Evolutionary conservation across 345 rosid genomes (phyloP).

Genomic region (Eucalyptus curtisii): DNA sequence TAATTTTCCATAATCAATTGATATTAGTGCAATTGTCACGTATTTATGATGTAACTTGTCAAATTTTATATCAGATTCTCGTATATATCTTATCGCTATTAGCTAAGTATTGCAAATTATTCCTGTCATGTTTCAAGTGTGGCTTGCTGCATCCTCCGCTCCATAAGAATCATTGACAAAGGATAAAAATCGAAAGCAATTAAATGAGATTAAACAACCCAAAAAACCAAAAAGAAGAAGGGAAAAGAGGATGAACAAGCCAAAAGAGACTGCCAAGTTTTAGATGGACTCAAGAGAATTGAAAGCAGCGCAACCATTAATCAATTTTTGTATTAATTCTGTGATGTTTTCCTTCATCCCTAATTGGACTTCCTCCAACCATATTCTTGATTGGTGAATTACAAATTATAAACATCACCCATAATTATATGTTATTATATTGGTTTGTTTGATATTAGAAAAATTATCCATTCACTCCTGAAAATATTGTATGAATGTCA

Average conservation of each 20-base stretch:
- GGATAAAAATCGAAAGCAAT: neutral
- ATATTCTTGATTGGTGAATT: neutral
- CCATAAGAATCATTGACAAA: neutral
- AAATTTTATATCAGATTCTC: neutral
- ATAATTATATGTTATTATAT: neutral
- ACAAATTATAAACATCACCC: neutral
- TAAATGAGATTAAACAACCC: neutral
- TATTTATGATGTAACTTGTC: neutral
- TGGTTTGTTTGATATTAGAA: neutral
- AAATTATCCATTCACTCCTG: neutral
- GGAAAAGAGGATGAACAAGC: neutral
- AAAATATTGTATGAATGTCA: neutral
- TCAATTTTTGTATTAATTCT: too few relatives aligned
- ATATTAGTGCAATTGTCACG: neutral
- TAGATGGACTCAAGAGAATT: neutral
- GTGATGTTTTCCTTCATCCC: neutral
- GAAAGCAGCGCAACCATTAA: neutral
- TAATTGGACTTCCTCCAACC: neutral
- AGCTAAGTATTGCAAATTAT: neutral
- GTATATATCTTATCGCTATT: accelerated
- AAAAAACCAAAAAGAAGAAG: neutral
- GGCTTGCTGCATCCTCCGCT: neutral
- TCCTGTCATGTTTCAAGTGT: neutral
- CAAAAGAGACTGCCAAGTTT: neutral
- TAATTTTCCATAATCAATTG: neutral